These are phyloP conservation scores for Neurospora sp. DNA, from an alignment of 2,329 filamentous ascomycete genomes.

Conservation along the genomic window DNA sequence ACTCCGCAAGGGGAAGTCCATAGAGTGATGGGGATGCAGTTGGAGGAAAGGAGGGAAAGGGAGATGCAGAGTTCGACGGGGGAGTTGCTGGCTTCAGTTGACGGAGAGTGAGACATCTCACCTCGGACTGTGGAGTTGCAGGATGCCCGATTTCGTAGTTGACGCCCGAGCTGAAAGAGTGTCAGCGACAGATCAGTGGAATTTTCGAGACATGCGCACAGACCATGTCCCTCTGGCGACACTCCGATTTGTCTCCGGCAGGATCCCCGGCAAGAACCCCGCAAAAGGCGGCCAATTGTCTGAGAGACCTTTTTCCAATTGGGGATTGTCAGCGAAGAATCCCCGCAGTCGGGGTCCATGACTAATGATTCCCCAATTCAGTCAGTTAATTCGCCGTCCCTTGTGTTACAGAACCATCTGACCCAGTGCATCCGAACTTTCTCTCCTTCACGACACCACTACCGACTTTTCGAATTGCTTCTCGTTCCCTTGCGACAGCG, in stretches of 20 bases:
- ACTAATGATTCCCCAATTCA: conserved; percentile 5
- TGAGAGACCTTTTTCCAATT: background rate
- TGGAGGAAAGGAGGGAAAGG: background rate
- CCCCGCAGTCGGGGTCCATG: conserved; percentile 1
- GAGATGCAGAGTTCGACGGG: background rate
- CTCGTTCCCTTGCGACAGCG: background rate
- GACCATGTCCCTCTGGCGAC: background rate
- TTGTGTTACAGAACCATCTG: background rate
- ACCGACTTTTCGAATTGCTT: background rate
- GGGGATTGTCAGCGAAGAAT: background rate
- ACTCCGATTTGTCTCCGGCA: background rate
- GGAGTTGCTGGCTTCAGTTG: background rate
- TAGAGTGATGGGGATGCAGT: background rate
- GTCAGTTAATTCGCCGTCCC: background rate
- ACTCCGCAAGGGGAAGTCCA: background rate
- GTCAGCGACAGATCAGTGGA: background rate
- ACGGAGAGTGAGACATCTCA: background rate
- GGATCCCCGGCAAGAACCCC: background rate
- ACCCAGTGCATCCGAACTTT: background rate
- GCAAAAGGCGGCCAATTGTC: background rate
- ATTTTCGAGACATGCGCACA: background rate
- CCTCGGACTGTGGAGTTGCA: background rate
- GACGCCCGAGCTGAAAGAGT: too few relatives aligned
- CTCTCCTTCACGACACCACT: background rate
- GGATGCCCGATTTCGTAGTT: too few relatives aligned